Base-by-base conservation (phyloP, 768 basidiomycete genomes). In the Sporobolomyces roseus region DNA sequence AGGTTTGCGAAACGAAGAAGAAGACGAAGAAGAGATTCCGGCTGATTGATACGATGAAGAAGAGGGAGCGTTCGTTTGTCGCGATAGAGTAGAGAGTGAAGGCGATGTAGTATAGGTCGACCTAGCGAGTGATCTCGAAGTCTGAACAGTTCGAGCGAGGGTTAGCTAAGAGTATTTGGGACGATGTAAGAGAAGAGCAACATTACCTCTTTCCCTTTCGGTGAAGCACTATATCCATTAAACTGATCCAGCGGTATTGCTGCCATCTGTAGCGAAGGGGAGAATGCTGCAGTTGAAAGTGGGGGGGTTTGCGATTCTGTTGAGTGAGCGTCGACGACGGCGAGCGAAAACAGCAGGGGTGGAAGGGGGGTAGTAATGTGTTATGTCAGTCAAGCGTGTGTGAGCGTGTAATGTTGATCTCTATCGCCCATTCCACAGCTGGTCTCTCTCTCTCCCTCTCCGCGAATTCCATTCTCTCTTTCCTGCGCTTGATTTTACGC, bases 161-260 rank as follows among this genome's bases (percentile, higher is more conserved):
- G 36, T n/a, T 23, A 9, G 33, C 19, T 33, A 35, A 33, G 23
- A 36, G 52, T 10, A 12, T 52, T 32, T 53, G 4, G 13, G 27
- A 30, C 13, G 35, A 27, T 12, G 21, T 32, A 32, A 23, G 35
- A 29, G 19, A 16, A 56, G 7, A 33, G 21, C 30, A 23, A 35
- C n/a, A 35, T 13, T 27, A 19, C 8, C 16, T n/a, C 14, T n/a
- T 36, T 56, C 54, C 36, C 25, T 27, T 13, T 41, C 5, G 36
- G 9, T 4, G 56, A 43, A 12, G 56, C 4, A 14, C 41, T 58
- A 23, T 30, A 3, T 21, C 54, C 36, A 32, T 41, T 25, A 29
- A 45, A 35, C 16, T 41, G 56, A 19, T 58, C 56, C 25, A 58
- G 41, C 25, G 43, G 41, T 41, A 43, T 41, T 43, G 56, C 56